Conservation (phyloP, 2,329 filamentous ascomycete species). For the Blastomyces emzantsi region DNA sequence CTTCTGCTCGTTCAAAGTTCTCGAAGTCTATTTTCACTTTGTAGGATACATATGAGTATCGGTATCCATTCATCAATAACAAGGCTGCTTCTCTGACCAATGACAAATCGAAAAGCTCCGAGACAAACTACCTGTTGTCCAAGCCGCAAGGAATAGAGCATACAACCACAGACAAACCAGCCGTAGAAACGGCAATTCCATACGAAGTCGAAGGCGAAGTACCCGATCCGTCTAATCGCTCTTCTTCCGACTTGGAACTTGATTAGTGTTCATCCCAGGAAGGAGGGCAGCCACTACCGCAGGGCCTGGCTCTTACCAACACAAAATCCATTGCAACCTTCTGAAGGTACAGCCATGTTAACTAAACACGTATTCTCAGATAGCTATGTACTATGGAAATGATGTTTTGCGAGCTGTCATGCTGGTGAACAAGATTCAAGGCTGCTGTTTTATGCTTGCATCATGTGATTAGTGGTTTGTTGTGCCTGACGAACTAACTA, state of each 20-base stretch:
- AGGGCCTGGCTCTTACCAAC: too few species aligned
- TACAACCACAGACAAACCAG: not conserved
- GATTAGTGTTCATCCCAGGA: too few species aligned
- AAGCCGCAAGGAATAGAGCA: not conserved
- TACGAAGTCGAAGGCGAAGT: not conserved
- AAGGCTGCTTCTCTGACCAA: not conserved
- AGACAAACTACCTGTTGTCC: not conserved
- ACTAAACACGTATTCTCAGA: too few species aligned
- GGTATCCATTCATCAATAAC: not conserved
- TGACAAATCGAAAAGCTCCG: not conserved
- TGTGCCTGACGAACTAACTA: not conserved
- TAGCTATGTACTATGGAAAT: too few species aligned
- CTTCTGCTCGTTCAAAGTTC: not conserved
- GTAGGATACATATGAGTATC: not conserved
- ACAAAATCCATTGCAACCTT: too few species aligned
- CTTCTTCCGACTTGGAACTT: not conserved
- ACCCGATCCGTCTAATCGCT: not conserved
- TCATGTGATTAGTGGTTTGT: not conserved
- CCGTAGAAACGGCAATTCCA: not conserved
- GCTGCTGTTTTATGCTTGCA: not conserved
- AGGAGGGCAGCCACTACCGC: too few species aligned
- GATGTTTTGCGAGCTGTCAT: too few species aligned
- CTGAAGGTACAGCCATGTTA: too few species aligned
- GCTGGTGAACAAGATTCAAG: not conserved
- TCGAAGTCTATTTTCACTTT: not conserved